Evolutionary conservation across 2,329 filamentous ascomycete genomes (phyloP), one percentile per base, ranked within the genome.

Genomic region (Pyrenochaeta sp.): DNA sequence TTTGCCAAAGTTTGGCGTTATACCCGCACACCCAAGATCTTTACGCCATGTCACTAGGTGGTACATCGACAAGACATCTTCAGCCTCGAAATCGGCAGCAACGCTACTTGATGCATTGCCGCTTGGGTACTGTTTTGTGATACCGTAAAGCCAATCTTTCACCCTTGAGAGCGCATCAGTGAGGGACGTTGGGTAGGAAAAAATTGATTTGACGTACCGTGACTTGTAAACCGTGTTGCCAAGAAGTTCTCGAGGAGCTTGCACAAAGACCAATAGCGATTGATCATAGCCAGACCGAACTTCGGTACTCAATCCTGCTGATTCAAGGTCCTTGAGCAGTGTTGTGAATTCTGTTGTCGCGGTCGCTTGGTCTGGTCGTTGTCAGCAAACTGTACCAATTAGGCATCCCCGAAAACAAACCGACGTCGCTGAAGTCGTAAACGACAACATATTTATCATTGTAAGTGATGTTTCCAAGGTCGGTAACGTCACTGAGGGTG

Each of bases 141-240:
- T 85, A 20, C 89, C 89, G 63, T 90, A 86, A 3, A 95, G 80
- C 88, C 89, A 96, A 68, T 95, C 90, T 67, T 90, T 88, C 6
- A 94, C 82, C 43, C 90, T 86, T 31, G 21, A 29, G 23, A 13
- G 21, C 23, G 24, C 22, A 22, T 48, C 11, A 47, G 21, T n/a
- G 6, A 14, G 15, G 9, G 17, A 6, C 4, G 10, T 13, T 4
- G n/a, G 11, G 13, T 2, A 14, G 14, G 11, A 19, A 19, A 17
- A 2, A 2, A 6, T 31, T 7, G 18, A 10, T 20, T 6, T 7
- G 9, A 14, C 53, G 10, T 55, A 64, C 65, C 65, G 60, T 9
- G 63, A 61, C 29, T 61, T 63, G 39, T 69, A 63, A 2, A 68
- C 63, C 6, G 58, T 53, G 30, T 61, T 67, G 10, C 64, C 62